Conservation (phyloP, 2,329 filamentous ascomycete genomes). For the Colletotrichum sp. region DNA sequence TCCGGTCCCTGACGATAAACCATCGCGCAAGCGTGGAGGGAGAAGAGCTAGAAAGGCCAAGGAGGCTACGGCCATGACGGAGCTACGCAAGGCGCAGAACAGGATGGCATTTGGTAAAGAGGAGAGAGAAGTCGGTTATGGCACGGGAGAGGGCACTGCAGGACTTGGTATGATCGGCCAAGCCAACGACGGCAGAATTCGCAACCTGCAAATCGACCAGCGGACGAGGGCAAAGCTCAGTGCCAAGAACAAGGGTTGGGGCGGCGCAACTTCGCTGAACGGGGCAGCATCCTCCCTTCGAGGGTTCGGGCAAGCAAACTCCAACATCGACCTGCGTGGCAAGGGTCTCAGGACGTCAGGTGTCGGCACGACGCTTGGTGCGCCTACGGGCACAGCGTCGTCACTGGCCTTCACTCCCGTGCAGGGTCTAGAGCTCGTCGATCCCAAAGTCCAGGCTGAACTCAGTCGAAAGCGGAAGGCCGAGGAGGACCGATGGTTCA, state of each 20-base stretch:
- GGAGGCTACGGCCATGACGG: slow-evolving; percentile 96
- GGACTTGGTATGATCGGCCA: slow-evolving; percentile 97
- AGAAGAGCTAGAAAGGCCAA: slow-evolving; percentile 91
- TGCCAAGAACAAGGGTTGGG: slow-evolving; percentile 97
- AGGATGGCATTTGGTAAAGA: slow-evolving; percentile 95
- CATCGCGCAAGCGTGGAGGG: slow-evolving; percentile 88
- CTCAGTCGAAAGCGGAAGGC: slow-evolving; percentile 89
- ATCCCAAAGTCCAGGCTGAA: slow-evolving; percentile 89
- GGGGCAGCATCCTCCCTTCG: slow-evolving; percentile 82
- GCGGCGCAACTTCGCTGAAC: slow-evolving; percentile 67
- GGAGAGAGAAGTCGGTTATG: slow-evolving; percentile 92
- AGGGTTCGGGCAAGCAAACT: slow-evolving; percentile 72
- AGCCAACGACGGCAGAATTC: slow-evolving; percentile 85
- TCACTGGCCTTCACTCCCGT: slow-evolving; percentile 93
- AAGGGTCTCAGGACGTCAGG: slow-evolving; percentile 83
- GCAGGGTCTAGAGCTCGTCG: slow-evolving; percentile 92
- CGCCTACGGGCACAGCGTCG: slow-evolving; percentile 69
- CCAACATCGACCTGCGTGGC: slow-evolving; percentile 73
- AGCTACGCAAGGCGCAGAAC: slow-evolving; percentile 94
- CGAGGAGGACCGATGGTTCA: slow-evolving; percentile 96
- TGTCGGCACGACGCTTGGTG: slow-evolving; percentile 72
- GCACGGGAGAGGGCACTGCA: slow-evolving; percentile 80
- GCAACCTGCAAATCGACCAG: slow-evolving; percentile 88
- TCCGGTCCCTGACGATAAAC: slow-evolving; percentile 94
- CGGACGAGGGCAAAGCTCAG: slow-evolving; percentile 91